Percentiles rank a stretch among this genome's conserved stretches.
Evolutionary conservation across 1,284 basidiomycete genomes (phyloP).

Genomic region (Ceratobasidium sp.): DNA sequence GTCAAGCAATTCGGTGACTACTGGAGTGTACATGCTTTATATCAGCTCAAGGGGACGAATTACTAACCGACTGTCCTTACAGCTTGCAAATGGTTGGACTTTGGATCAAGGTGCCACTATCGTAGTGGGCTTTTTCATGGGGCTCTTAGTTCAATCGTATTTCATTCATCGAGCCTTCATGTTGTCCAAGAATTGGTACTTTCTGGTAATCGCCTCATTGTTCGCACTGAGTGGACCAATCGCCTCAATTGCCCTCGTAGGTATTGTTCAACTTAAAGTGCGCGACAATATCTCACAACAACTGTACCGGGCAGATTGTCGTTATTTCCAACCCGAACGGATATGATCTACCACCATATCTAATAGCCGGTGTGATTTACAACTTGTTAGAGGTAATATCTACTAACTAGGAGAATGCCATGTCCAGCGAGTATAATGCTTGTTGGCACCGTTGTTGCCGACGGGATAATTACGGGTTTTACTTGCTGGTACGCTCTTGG

Average conservation of each 20-base stretch:
- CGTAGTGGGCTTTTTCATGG: conserved; percentile 30
- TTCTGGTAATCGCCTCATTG: conserved; percentile 14
- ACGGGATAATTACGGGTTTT: conserved; percentile 31
- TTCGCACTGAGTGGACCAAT: conserved; percentile 9
- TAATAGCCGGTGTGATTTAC: not conserved
- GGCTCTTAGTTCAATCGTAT: conserved; percentile 27
- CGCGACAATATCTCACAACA: not conserved
- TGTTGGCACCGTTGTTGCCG: conserved; percentile 26
- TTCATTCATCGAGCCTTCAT: conserved; percentile 29
- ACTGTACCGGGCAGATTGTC: not conserved
- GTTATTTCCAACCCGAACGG: not conserved
- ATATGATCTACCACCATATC: not conserved
- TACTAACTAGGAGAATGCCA: not conserved
- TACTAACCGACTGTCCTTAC: not conserved
- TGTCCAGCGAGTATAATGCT: conserved; percentile 28
- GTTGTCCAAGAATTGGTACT: conserved; percentile 35
- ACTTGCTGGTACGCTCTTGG: conserved; percentile 18
- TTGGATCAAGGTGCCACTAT: conserved; percentile 25
- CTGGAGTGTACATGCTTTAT: conserved; percentile 6
- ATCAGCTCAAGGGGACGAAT: not conserved
- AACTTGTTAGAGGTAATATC: not conserved
- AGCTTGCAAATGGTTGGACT: conserved; percentile 9
- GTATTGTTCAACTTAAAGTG: not conserved
- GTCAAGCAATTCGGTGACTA: conserved; percentile 38
- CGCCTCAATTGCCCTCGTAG: conserved; percentile 29